Conservation (phyloP, 768 basidiomycete genomes). For the Macrolepiota fuliginosa region DNA sequence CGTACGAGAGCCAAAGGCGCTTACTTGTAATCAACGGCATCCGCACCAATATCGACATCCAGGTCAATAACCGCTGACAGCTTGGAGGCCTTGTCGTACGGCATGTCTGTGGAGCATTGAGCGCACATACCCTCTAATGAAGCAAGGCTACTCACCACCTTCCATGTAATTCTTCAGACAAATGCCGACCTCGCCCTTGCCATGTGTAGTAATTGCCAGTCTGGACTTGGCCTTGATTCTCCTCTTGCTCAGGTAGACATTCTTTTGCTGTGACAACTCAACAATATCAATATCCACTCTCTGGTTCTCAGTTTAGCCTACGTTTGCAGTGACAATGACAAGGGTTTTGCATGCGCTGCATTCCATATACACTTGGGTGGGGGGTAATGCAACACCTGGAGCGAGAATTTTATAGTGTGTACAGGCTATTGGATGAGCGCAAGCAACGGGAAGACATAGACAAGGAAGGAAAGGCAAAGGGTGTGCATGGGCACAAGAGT, state of each 20-base stretch:
- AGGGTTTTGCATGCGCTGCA: conserved; percentile 81
- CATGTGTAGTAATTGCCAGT: conserved; percentile 91
- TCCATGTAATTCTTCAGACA: conserved; percentile 87
- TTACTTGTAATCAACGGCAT: conserved; percentile 98
- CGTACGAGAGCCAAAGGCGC: conserved; percentile 22
- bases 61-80: conserved; percentile 78
- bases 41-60: conserved; percentile 97
- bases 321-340: conserved; percentile 95
- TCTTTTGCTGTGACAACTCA: conserved; percentile 80
- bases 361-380: conserved; percentile 94
- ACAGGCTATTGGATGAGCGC: conserved; percentile 25
- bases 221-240: conserved; percentile 89
- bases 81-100: conserved; percentile 43
- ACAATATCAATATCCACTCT: conserved; percentile 93
- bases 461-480: conserved; percentile 16
- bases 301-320: conserved; percentile 71
- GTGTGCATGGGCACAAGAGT: background rate
- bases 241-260: conserved; percentile 88
- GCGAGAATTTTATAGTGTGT: conserved; percentile 81
- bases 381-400: conserved; percentile 73
- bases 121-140: background rate
- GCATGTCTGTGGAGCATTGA: conserved; percentile 30
- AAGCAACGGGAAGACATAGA: conserved; percentile 24
- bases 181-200: conserved; percentile 92
- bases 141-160: conserved; percentile 50